Evolutionary conservation across 2,329 filamentous ascomycete species (phyloP).

Genomic region (Exophiala xenobiotica): DNA sequence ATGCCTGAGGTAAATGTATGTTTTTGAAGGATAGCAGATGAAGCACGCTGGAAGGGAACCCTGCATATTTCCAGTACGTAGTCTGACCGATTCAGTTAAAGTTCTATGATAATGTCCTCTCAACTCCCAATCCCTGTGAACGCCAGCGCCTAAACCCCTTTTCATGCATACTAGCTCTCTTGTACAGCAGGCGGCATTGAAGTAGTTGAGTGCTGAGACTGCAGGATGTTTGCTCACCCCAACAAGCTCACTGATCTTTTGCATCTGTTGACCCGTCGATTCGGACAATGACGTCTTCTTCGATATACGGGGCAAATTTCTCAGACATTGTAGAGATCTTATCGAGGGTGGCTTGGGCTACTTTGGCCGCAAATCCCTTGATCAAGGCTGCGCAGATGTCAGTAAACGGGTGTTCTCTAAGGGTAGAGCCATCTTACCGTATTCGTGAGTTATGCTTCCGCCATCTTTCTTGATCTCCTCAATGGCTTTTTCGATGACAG

Average conservation of each 20-base stretch:
- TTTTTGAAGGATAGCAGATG: too few species aligned
- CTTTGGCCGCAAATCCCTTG: constrained; percentile 76
- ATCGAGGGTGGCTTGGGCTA: constrained; percentile 67
- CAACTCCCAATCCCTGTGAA: too few species aligned
- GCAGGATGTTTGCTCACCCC: background rate
- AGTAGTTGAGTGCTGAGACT: background rate
- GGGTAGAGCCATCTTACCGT: constrained; percentile 57
- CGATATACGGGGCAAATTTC: constrained; percentile 64
- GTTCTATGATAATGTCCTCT: background rate
- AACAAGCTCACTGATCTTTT: background rate
- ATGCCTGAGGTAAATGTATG: too few species aligned
- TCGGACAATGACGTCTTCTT: constrained; percentile 72
- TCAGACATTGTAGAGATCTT: constrained; percentile 63
- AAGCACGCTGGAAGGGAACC: background rate
- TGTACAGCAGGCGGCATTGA: background rate
- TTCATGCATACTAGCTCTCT: too few species aligned
- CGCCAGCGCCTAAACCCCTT: too few species aligned
- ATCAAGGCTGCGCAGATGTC: constrained; percentile 38
- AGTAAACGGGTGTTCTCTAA: background rate
- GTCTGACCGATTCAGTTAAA: background rate
- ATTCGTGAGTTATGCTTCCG: constrained; percentile 77
- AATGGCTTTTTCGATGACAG: constrained; percentile 69
- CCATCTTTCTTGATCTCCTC: constrained; percentile 67
- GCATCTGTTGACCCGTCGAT: constrained; percentile 34
- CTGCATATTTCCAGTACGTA: background rate